Evolutionary conservation across 2,329 filamentous ascomycete species (phyloP).

Genomic region (Xylaria sp.): DNA sequence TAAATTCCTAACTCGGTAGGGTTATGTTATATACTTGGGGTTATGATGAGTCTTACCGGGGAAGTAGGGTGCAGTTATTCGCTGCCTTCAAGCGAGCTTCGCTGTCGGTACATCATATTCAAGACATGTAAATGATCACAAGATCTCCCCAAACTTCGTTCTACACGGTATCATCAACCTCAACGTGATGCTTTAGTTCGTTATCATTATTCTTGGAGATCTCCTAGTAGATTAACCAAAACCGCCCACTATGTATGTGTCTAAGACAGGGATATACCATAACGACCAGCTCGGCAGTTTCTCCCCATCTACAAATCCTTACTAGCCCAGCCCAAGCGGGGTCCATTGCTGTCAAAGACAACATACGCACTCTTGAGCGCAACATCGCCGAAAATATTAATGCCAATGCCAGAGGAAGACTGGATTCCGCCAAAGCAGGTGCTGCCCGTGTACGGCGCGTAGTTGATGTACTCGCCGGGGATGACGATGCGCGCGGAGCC

Average conservation of each 20-base stretch:
- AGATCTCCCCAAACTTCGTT: background rate
- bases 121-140: background rate
- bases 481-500: slow-evolving; percentile 56
- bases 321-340: slow-evolving; percentile 52
- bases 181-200: background rate
- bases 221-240: background rate
- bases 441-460: slow-evolving; percentile 48
- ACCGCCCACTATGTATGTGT: background rate
- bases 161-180: background rate
- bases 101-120: too few relatives aligned
- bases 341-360: slow-evolving; percentile 57
- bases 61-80: too few relatives aligned
- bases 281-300: background rate
- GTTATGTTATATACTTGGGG: too few relatives aligned
- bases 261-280: background rate
- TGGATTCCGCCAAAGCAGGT: slow-evolving; percentile 72
- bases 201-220: background rate
- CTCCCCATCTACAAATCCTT: slow-evolving; percentile 33
- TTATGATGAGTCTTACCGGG: too few relatives aligned
- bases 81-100: too few relatives aligned
- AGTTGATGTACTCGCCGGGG: slow-evolving; percentile 56
- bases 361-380: slow-evolving; percentile 71
- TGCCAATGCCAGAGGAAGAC: slow-evolving; percentile 42
- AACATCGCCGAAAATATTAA: slow-evolving; percentile 69
- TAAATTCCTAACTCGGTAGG: too few relatives aligned